Evolutionary conservation across 257 asterid species (phyloP).

Genomic region (Solanum clarkiae): DNA sequence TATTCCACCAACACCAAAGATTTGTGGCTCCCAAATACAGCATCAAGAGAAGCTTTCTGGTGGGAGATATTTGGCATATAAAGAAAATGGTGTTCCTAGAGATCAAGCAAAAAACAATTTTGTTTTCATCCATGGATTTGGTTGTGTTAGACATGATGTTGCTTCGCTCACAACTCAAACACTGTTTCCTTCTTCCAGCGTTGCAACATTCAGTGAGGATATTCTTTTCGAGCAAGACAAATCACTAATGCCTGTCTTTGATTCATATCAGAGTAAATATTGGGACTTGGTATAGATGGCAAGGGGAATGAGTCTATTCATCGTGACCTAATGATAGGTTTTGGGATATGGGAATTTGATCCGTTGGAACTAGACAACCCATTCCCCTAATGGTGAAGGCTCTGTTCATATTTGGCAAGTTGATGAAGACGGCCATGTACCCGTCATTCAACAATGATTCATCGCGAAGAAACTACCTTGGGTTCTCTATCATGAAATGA

Average conservation of each 20-base stretch:
- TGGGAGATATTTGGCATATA: slow-evolving; percentile 75
- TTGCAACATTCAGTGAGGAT: slow-evolving; percentile 14
- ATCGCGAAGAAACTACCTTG: slow-evolving; percentile 55
- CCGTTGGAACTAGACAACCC: slow-evolving; percentile 60
- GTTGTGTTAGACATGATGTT: slow-evolving; percentile 37
- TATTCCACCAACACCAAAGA: slow-evolving; percentile 53
- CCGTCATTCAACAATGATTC: slow-evolving; percentile 50
- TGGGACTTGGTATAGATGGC: slow-evolving; percentile 31
- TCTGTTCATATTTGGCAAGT: slow-evolving; percentile 83
- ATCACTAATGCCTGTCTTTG: slow-evolving; percentile 25
- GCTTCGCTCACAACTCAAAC: slow-evolving; percentile 32
- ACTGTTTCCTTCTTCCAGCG: slow-evolving; percentile 35
- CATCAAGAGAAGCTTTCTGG: slow-evolving; percentile 65
- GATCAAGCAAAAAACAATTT: slow-evolving; percentile 57
- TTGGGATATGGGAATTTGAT: slow-evolving; percentile 77
- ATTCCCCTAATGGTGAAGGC: slow-evolving; percentile 36
- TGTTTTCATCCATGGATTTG: slow-evolving; percentile 59
- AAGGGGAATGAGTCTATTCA: slow-evolving; percentile 67
- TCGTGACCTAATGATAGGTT: slow-evolving; percentile 59
- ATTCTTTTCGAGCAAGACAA: slow-evolving; percentile 39
- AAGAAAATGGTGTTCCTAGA: slow-evolving; percentile 59
- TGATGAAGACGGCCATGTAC: slow-evolving; percentile 59
- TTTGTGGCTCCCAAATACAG: slow-evolving; percentile 57
- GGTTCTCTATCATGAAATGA: slow-evolving; percentile 70
- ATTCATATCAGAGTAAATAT: not conserved